Base-by-base conservation (phyloP, 192 early-diverging fungal species). In the Coemansia sp. region DNA sequence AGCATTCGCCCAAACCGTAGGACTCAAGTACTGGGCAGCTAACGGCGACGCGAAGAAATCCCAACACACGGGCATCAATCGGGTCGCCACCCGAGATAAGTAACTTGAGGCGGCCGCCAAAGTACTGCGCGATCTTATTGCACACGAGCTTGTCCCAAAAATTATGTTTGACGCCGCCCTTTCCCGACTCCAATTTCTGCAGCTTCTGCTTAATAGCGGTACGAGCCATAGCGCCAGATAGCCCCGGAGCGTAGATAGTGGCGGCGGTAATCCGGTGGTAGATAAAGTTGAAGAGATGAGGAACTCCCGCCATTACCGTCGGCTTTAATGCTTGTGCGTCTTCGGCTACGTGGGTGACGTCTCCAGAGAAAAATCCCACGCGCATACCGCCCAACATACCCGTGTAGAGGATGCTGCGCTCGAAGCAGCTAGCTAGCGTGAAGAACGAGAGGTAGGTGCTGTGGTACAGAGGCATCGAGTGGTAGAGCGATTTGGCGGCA, bases 71-170 rank as follows among this genome's bases (percentile, higher is more conserved):
- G 49, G 79, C 77, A 66, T 87, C 84, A 41, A 93, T 80, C 2
- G 90, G 89, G 18, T 89, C 91, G 12, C 88, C 87, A 29, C 89
- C 91, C 1, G 89, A 88, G 33, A 88, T 61, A 16, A 91, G 79
- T 6, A 86, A 47, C 61, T 81, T 78, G 11, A 93, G 76, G 6
- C 85, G 73, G 16, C 91, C 96, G 55, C 96, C 96, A 22, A 96
- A 83, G 40, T 89, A 74, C 68, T 85, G 84, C 72, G 89, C 89
- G 43, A 96, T 83, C 67, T 93, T 93, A 75, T 87, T 90, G 74
- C 96, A 96, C 27, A 95, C 82, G 5, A 98, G 40, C 10, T 79
- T 69, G 75, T 98, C 96, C 94, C 94, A 96, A 22, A 96, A 47
- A 3, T 86, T 65, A 61, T 96, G 92, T 18, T 81, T 89, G 38